A percentile compares a stretch with the other conserved stretches of the same genome.
phyloP scores from a whole-genome alignment of 208 protist species.

The Acanthamoeba pearcei region DNA sequence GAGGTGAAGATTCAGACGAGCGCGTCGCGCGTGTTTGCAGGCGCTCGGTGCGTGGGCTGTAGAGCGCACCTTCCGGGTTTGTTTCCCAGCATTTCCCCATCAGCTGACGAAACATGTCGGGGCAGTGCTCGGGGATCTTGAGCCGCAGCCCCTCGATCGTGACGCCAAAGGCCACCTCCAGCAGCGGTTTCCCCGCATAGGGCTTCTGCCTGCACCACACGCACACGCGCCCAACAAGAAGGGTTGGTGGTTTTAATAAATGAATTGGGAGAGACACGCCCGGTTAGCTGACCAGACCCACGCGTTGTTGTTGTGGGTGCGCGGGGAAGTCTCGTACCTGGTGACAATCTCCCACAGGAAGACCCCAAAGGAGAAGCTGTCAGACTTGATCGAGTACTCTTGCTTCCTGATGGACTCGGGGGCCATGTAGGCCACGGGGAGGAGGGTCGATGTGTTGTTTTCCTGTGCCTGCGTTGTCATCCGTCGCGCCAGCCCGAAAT shows the following conservation, averaged over 20 bases:
- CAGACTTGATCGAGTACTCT: slow-evolving; percentile 23
- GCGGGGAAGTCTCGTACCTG: background rate
- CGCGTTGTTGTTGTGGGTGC: no score
- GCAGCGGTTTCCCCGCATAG: background rate
- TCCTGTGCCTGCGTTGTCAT: background rate
- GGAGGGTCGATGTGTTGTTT: background rate
- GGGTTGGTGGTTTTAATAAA: no score
- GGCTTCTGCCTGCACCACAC: background rate
- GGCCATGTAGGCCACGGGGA: slow-evolving; percentile 14
- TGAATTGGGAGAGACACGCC: no score
- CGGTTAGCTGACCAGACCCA: no score
- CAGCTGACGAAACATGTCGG: background rate
- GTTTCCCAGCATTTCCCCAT: slow-evolving; percentile 16
- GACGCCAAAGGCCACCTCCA: slow-evolving; percentile 1
- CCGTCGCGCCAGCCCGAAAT: background rate
- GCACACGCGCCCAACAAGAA: no score
- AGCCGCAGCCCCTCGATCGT: slow-evolving; percentile 27
- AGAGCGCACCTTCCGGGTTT: background rate
- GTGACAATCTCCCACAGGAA: slow-evolving; percentile 19
- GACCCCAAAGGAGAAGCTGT: background rate
- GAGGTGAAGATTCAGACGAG: no score
- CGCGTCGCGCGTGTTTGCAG: no score
- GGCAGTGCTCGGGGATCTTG: slow-evolving; percentile 15
- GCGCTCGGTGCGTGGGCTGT: no score
- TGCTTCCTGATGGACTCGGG: slow-evolving; percentile 7